phyloP scores from a whole-genome alignment of 306 rosid genomes.

The Vigna angularis region DNA sequence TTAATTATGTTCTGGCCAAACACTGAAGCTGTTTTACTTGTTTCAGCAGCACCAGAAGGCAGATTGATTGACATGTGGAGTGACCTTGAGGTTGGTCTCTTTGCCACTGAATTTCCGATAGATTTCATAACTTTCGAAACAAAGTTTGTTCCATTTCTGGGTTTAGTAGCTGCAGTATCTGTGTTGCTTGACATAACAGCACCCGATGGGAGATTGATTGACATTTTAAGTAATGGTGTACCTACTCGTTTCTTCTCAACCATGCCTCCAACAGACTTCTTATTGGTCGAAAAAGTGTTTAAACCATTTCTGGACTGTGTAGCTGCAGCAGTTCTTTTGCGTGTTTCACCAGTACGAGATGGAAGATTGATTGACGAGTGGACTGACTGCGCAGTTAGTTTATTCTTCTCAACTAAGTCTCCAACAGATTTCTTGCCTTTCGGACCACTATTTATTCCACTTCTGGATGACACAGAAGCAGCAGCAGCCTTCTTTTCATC shows the following conservation, averaged over 20 bases:
- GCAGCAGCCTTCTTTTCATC: slow-evolving; percentile 44
- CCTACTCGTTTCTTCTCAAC: slow-evolving; percentile 49
- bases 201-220: slow-evolving; percentile 56
- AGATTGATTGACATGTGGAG: slow-evolving; percentile 69
- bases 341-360: slow-evolving; percentile 48
- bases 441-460: slow-evolving; percentile 36
- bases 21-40: slow-evolving; percentile 50
- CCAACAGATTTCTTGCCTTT: slow-evolving; percentile 49
- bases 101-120: slow-evolving; percentile 46
- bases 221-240: slow-evolving; percentile 59
- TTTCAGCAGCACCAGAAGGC: slow-evolving; percentile 52
- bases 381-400: slow-evolving; percentile 52
- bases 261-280: slow-evolving; percentile 48
- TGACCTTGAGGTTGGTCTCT: slow-evolving; percentile 55
- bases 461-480: slow-evolving; percentile 7
- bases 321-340: slow-evolving; percentile 44
- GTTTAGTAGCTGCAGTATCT: slow-evolving; percentile 32
- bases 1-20: slow-evolving; percentile 49
- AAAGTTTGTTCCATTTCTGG: slow-evolving; percentile 36
- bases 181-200: slow-evolving; percentile 53
- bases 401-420: slow-evolving; percentile 51
- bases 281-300: slow-evolving; percentile 47
- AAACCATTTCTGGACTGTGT: slow-evolving; percentile 35
- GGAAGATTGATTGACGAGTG: slow-evolving; percentile 64
- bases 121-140: slow-evolving; percentile 49